Evolutionary conservation across 2,329 filamentous ascomycete species (phyloP).

Genomic region (Herpotrichia juniperi): DNA sequence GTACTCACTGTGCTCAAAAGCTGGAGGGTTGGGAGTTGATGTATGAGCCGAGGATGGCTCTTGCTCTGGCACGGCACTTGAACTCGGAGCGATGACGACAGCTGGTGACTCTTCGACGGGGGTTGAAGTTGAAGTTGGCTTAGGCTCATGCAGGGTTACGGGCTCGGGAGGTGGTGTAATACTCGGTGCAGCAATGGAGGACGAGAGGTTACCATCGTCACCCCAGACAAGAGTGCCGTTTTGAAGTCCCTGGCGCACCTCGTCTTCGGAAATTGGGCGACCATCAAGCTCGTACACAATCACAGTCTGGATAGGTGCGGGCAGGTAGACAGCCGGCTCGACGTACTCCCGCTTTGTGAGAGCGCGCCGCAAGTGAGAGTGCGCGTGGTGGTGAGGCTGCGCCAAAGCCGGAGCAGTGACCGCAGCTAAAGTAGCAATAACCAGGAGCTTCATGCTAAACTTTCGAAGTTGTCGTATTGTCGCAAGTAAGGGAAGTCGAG

Average conservation of each 20-base stretch:
- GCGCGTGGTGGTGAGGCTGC: constrained; percentile 64
- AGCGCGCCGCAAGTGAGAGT: constrained; percentile 24
- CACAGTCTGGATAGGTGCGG: constrained; percentile 65
- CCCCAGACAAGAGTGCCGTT: constrained; percentile 71
- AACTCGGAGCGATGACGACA: constrained; percentile 26
- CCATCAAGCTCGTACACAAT: constrained; percentile 76
- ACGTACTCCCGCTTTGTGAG: constrained; percentile 55
- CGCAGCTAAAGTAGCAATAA: constrained; percentile 39
- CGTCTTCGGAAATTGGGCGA: constrained; percentile 62
- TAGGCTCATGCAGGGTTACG: background rate
- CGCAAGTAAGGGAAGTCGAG: background rate
- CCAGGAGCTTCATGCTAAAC: constrained; percentile 43
- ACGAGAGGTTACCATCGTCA: constrained; percentile 61
- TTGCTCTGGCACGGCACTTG: constrained; percentile 23
- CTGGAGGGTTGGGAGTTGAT: constrained; percentile 12
- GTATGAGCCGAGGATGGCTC: background rate
- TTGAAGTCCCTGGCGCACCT: constrained; percentile 74
- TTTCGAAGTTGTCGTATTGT: constrained; percentile 3
- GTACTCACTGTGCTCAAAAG: constrained; percentile 22
- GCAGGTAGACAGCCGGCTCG: constrained; percentile 55
- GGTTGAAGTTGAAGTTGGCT: constrained; percentile 5
- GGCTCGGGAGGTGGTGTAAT: constrained; percentile 20
- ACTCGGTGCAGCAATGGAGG: constrained; percentile 12
- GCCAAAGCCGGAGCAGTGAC: constrained; percentile 60
- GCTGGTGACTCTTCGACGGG: constrained; percentile 32